phyloP scores from a whole-genome alignment of 78 protist genomes.

The Corallochytrium limacisporum region DNA sequence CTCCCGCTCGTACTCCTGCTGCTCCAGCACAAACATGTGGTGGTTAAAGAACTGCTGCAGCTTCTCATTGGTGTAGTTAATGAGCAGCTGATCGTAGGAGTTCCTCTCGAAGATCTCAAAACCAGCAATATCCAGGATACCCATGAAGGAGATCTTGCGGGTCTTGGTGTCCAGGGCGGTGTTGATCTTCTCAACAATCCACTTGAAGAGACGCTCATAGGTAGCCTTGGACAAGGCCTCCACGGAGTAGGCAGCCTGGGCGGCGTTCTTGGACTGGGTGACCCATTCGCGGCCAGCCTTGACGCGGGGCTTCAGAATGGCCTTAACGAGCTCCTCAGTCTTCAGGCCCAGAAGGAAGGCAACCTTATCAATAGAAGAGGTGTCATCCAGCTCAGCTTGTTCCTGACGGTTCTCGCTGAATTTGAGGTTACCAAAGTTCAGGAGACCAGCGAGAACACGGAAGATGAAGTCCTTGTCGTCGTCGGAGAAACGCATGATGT shows the following conservation, averaged over 20 bases:
- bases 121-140: constrained; percentile 80
- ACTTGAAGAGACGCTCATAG: constrained; percentile 81
- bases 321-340: neutral
- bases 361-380: constrained; percentile 2
- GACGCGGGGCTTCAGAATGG: constrained; percentile 45
- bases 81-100: constrained; percentile 87
- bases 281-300: constrained; percentile 63
- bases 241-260: constrained; percentile 41
- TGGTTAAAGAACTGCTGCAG: constrained; percentile 94
- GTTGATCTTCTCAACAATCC: constrained; percentile 65
- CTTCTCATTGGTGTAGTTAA: constrained; percentile 94
- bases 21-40: constrained; percentile 82
- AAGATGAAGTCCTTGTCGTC: constrained; percentile 39
- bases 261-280: constrained; percentile 41
- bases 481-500: constrained; percentile 38
- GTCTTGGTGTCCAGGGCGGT: constrained; percentile 7
- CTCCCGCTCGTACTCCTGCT: constrained; percentile 74
- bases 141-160: constrained; percentile 41
- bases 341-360: constrained; percentile 19
- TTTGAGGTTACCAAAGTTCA: constrained; percentile 64
- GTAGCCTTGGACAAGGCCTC: constrained; percentile 85
- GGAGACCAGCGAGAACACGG: constrained; percentile 54
- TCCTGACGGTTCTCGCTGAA: constrained; percentile 27
- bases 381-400: constrained; percentile 7
- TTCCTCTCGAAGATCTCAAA: constrained; percentile 81